Base-by-base conservation (phyloP, 345 rosid species). In the Linum trigynum region DNA sequence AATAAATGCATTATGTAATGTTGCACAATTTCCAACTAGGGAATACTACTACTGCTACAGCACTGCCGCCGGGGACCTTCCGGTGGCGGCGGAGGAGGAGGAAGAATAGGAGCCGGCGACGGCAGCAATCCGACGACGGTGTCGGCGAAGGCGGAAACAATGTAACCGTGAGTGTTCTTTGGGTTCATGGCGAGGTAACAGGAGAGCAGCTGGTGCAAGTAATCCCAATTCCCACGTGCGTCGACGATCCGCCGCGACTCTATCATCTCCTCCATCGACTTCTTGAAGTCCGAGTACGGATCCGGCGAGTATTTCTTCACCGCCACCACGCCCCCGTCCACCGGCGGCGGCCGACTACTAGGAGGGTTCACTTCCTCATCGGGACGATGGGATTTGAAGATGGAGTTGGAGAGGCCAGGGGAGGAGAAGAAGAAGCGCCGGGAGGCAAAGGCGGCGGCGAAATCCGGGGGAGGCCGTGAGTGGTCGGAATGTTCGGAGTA, bases 341-440 rank as follows among this genome's bases (percentile, higher is more conserved):
- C 23, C 6, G 69, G 72, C 0, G 68, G 7, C 7, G 36, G 32
- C 32, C 32, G 32, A 23, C 32, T 23, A 23, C 32, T 65, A 0
- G 58, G 39, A 0, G 50, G 43, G 39, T 36, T 2, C 17, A 9
- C 23, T n/a, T 12, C 43, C 65, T 69, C 7, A 77, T 5, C 15
- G 12, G 9, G 9, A 7, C 12, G 7, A 10, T 48, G 65, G 5
- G 95, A 82, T 72, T 87, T 90, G 3, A 82, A 70, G 71, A 92
- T 90, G 75, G 98, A 85, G 80, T 90, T 92, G 71, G 98, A 90
- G 1, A 68, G 81, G 63, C 97, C 98, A 0, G 97, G 98, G 16
- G 94, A 90, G 70, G 98, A 86, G 83, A 85, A 83, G 78, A 92
- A 92, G 78, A 92, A 86, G 68, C 97, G 92, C n/a, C 76, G 88